Percentiles rank a stretch among this genome's conserved stretches.
Conservation (phyloP, 495 filamentous ascomycete genomes). For the Ascobolus immersus region DNA sequence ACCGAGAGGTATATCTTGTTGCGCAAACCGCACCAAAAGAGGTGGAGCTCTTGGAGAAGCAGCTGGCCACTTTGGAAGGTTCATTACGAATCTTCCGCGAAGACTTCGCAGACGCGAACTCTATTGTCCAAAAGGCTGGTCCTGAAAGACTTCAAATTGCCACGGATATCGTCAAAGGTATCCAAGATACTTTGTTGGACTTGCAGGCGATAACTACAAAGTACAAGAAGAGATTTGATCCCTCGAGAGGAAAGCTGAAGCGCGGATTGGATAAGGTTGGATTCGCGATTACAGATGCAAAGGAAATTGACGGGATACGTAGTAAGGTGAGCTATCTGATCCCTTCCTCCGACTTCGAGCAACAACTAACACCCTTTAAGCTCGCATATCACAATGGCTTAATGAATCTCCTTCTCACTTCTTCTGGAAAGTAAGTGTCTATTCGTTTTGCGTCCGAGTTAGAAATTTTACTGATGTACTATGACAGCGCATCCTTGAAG, state of each 20-base stretch:
- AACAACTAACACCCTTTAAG: conserved; percentile 2
- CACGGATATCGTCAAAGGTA: conserved; percentile 9
- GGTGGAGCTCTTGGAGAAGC: conserved; percentile 10
- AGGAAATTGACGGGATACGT: conserved; percentile 9
- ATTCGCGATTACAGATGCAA: conserved; percentile 9
- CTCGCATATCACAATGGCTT: conserved; percentile 12
- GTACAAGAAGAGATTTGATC: conserved; percentile 10
- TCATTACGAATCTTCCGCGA: conserved; percentile 13
- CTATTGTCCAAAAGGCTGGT: conserved; percentile 10
- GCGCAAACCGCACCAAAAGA: conserved; percentile 12
- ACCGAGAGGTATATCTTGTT: conserved; percentile 8
- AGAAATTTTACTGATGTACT: neutral
- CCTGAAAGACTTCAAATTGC: conserved; percentile 13
- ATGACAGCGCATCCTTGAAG: conserved; percentile 13
- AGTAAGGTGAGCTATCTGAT: conserved; percentile 7
- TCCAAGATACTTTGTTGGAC: conserved; percentile 10
- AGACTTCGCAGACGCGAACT: conserved; percentile 12
- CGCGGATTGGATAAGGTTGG: conserved; percentile 7
- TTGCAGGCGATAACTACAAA: conserved; percentile 11
- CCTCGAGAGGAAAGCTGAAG: conserved; percentile 3
- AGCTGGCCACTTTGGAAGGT: conserved; percentile 9
- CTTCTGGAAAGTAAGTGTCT: conserved; percentile 10
- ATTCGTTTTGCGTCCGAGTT: neutral
- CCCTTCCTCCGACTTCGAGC: no score
- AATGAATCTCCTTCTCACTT: conserved; percentile 14